Base-by-base conservation (phyloP, 73 alveolate species). In the Paramecium biaurelia region DNA sequence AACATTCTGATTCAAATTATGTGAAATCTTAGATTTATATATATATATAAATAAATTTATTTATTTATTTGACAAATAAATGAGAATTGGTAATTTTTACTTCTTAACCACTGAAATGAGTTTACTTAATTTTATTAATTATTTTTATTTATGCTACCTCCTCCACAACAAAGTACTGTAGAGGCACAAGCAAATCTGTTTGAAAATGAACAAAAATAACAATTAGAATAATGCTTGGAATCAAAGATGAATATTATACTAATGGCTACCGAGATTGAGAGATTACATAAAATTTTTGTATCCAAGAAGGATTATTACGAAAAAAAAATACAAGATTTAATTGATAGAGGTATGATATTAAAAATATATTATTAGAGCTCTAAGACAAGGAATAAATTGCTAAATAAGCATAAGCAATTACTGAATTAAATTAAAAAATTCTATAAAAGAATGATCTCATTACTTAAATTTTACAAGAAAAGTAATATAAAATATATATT, bases 241-340 rank as follows among this genome's bases (percentile, higher is more conserved):
- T 70, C 1, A 18, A 70, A 70, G 57, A 14, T 70, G 86, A 70
- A 70, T 32, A 21, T 70, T 35, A 70, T 70, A 34, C 4, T 70
- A 26, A 70, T 70, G 86, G 86, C 86, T 28, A 70, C 43, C 14
- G 86, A 70, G 8, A 70, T 70, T 14, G 86, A 70, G 59, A 28
- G 86, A 70, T 70, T 70, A 70, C 86, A 70, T 35, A 30, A 37
- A 70, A 70, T 70, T 14, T 18, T 70, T 1, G 2, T 70, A 34
- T 7, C 59, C 21, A 70, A 37, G 24, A 70, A 70, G 86, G 43
- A 30, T 70, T 37, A 70, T 20, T 70, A 14, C 15, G 86, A 70
- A 63, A 63, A 63, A 63, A 63, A 63, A 26, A 63, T 63, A 12
- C 6, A 63, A 63, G 82, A 63, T 32, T 63, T 24, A 26, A 63